These are phyloP conservation scores for Hortaea werneckii DNA, from an alignment of 2,329 filamentous ascomycete species.

Conservation along the genomic window DNA sequence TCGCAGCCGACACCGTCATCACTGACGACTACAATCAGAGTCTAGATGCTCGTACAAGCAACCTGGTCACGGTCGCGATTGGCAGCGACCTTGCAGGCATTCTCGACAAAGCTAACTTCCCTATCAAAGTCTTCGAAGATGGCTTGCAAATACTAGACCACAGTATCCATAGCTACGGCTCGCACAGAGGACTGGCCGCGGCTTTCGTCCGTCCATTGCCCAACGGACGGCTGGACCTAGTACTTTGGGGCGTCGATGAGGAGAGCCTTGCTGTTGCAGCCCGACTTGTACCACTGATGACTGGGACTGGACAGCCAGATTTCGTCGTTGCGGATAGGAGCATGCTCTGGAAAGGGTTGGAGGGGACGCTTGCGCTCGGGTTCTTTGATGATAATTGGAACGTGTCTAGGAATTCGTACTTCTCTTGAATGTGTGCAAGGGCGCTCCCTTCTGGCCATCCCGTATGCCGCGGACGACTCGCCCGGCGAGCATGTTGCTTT, in stretches of 20 bases:
- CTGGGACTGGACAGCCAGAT: slow-evolving; percentile 48
- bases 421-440: slow-evolving; percentile 12
- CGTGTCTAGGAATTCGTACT: slow-evolving; percentile 38
- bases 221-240: slow-evolving; percentile 41
- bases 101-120: slow-evolving; percentile 16
- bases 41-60: slow-evolving; percentile 3
- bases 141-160: slow-evolving; percentile 1
- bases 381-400: slow-evolving; percentile 48
- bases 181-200: slow-evolving; percentile 32
- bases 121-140: slow-evolving; percentile 18
- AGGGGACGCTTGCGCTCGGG: slow-evolving; percentile 43
- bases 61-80: slow-evolving; percentile 31
- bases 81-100: slow-evolving; percentile 16
- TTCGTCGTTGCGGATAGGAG: slow-evolving; percentile 41
- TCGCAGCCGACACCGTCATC: slow-evolving; percentile 42
- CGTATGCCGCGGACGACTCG: too few relatives aligned
- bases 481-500: too few relatives aligned
- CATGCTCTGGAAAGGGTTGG: slow-evolving; percentile 42
- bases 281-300: slow-evolving; percentile 44
- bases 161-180: background rate
- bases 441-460: too few relatives aligned
- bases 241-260: slow-evolving; percentile 45
- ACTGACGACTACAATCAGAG: slow-evolving; percentile 12
- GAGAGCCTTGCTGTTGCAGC: slow-evolving; percentile 40
- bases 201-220: slow-evolving; percentile 42